phyloP scores from a whole-genome alignment of 2,329 filamentous ascomycete species.

The Emmonsiellopsis sp. region DNA sequence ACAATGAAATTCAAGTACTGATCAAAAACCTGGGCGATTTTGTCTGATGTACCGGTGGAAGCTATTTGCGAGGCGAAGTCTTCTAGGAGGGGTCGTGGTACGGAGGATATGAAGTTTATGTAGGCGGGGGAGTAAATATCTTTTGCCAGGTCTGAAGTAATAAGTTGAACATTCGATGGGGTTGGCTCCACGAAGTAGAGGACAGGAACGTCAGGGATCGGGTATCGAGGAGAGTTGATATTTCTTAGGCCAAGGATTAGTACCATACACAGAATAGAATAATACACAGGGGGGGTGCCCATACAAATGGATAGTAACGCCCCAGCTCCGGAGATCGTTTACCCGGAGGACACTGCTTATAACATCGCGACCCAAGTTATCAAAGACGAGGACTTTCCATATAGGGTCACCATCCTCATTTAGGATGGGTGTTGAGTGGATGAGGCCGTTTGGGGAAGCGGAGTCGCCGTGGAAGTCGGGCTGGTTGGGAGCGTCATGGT shows the following conservation, averaged over 20 bases:
- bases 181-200: slow-evolving; percentile 94
- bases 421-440: slow-evolving; percentile 67
- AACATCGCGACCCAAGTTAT: slow-evolving; percentile 82
- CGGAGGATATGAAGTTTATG: slow-evolving; percentile 91
- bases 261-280: not conserved
- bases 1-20: slow-evolving; percentile 98
- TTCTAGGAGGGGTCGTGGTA: slow-evolving; percentile 81
- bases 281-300: slow-evolving; percentile 18
- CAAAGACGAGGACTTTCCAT: slow-evolving; percentile 97
- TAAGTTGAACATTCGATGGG: slow-evolving; percentile 65
- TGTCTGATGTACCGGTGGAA: slow-evolving; percentile 71
- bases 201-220: slow-evolving; percentile 92
- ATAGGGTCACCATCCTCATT: slow-evolving; percentile 84
- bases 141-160: slow-evolving; percentile 76
- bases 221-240: slow-evolving; percentile 69
- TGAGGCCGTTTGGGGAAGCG: slow-evolving; percentile 50
- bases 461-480: slow-evolving; percentile 49
- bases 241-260: slow-evolving; percentile 45
- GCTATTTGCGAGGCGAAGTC: slow-evolving; percentile 89
- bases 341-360: slow-evolving; percentile 94
- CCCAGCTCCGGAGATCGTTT: slow-evolving; percentile 83
- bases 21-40: slow-evolving; percentile 86
- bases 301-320: slow-evolving; percentile 93
- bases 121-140: slow-evolving; percentile 89
- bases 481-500: slow-evolving; percentile 53